Base-by-base conservation (phyloP, 495 filamentous ascomycete species). In the Podospora conica region DNA sequence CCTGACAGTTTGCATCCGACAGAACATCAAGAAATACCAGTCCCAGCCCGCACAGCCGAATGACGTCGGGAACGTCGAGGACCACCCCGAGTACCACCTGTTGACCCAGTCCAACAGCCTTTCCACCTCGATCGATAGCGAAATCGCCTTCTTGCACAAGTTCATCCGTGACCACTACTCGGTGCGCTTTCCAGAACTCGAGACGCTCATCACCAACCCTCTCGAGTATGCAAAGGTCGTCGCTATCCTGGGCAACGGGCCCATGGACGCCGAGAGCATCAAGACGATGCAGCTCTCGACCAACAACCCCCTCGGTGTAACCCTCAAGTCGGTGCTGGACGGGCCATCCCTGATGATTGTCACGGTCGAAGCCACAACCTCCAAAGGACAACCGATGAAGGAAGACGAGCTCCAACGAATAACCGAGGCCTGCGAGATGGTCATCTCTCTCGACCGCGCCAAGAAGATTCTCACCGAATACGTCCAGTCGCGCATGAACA, bases 161-260 rank as follows among this genome's bases (percentile, higher is more conserved):
- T 92, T 89, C 73, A 89, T 97, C 65, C 85, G 93, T 69, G 95
- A 98, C 70, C 92, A 97, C 78, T 98, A 98, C 78, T 96, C 93
- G 18, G 84, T 89, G 53, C 87, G 95, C 68, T 98, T 97, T 70
- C 94, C 94, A 6, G 94, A 97, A 77, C 85, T 98, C n/a, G 95
- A 98, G 78, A 93, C 90, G 20, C 85, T 98, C 48, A 88, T 98
- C 70, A 90, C 88, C 68, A 96, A 90, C 71, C 91, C 95, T 7
- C 82, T 98, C 66, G 92, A 98, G 71, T 98, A 97, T 79, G 92
- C 95, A 15, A 97, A 96, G 78, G 92, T 91, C 1, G 95, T 98
- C 10, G 90, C 92, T 1, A 95, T 97, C 70, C 86, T 98, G 70
- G 87, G 90, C 70, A 98, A 98, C 80, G 92, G 91, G 11, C 92